Conservation (phyloP, 2,329 filamentous ascomycete genomes). For the Chrysoporthe deuterocubensis region DNA sequence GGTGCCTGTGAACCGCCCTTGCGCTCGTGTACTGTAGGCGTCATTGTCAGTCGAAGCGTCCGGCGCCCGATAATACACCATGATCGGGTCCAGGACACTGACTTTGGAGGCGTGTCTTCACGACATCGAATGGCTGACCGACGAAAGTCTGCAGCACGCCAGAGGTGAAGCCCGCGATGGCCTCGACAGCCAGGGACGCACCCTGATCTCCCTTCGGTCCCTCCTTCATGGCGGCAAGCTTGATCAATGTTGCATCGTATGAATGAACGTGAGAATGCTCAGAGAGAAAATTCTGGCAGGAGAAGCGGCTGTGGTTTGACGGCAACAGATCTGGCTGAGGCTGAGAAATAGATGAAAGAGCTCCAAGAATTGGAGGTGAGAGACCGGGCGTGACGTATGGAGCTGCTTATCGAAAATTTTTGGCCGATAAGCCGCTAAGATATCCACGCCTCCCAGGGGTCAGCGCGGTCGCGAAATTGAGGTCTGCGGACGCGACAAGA, state of each 20-base stretch:
- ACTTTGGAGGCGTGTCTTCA: constrained; percentile 96
- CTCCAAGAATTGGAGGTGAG: constrained; percentile 14
- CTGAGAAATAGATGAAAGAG: background rate
- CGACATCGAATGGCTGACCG: constrained; percentile 90
- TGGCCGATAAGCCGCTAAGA: constrained; percentile 26
- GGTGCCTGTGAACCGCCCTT: constrained; percentile 46
- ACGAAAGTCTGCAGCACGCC: constrained; percentile 84
- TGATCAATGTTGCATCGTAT: constrained; percentile 25
- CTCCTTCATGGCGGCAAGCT: constrained; percentile 31
- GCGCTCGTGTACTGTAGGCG: constrained; percentile 47
- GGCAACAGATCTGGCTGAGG: background rate
- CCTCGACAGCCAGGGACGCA: constrained; percentile 82
- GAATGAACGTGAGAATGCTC: background rate
- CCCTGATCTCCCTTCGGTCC: constrained; percentile 53
- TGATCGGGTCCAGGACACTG: constrained; percentile 32
- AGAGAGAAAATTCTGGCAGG: background rate
- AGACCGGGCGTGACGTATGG: constrained; percentile 23
- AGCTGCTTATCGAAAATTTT: constrained; percentile 29
- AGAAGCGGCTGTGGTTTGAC: background rate
- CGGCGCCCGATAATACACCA: background rate
- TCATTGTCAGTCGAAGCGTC: background rate
- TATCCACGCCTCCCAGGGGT: background rate
- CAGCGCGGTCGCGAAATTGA: background rate
- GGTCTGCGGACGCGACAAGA: background rate
- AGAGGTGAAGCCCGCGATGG: constrained; percentile 85